phyloP scores from a whole-genome alignment of 352 stramenopile genomes.

The Globisporangium okanoganense region DNA sequence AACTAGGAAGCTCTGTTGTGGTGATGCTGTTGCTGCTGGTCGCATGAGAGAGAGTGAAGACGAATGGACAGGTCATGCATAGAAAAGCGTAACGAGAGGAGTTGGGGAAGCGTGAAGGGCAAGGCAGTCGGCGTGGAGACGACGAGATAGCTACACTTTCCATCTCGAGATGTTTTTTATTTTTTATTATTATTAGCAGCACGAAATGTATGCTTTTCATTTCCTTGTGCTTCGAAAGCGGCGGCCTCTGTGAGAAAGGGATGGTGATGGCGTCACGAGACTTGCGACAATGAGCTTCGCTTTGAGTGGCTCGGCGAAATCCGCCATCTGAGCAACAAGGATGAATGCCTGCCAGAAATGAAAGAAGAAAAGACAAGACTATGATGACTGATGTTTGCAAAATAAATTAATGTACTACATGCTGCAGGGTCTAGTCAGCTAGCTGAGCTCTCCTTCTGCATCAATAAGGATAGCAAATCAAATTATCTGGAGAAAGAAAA shows the following conservation, averaged over 20 bases:
- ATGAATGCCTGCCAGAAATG: too few species aligned
- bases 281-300: neutral
- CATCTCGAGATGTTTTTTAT: neutral
- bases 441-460: conserved; percentile 1
- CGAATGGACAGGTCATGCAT: too few species aligned
- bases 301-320: neutral
- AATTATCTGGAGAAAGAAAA: neutral
- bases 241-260: neutral
- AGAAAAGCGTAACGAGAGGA: too few species aligned
- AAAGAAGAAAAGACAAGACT: neutral
- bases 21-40: too few species aligned
- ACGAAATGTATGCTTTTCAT: too few species aligned
- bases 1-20: too few species aligned
- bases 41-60: neutral
- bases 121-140: neutral
- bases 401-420: conserved; percentile 16
- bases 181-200: too few species aligned
- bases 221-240: too few species aligned
- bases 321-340: neutral
- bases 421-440: neutral
- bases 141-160: neutral
- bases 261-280: neutral
- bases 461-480: conserved; percentile 9
- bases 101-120: too few species aligned
- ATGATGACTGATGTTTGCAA: conserved; percentile 1